A percentile compares a stretch with the other conserved stretches of the same genome.
Conservation (phyloP, 768 basidiomycete species). For the Psilocybe tampanensis region DNA sequence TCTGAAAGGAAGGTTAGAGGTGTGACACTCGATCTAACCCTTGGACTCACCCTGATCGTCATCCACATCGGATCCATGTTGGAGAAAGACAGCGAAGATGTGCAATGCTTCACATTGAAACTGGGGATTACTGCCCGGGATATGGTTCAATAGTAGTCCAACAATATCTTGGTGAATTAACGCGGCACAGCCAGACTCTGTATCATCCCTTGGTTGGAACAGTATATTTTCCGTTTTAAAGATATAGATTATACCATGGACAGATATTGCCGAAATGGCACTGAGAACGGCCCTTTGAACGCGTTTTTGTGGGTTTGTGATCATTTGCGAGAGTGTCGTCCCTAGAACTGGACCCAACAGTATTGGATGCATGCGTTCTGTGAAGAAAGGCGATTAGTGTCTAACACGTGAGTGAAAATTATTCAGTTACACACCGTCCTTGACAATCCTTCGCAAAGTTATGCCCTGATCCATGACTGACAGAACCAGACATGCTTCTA, state of each 20-base stretch:
- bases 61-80: not conserved
- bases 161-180: conserved; percentile 12
- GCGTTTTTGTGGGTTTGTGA: conserved; percentile 10
- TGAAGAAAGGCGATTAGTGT: not conserved
- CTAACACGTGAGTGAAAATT: not conserved
- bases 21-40: not conserved
- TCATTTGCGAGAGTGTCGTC: conserved; percentile 8
- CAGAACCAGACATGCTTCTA: conserved; percentile 9
- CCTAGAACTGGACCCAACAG: conserved; percentile 8
- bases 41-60: not conserved
- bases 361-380: conserved; percentile 9
- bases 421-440: not conserved
- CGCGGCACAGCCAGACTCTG: conserved; percentile 5
- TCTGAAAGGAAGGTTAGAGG: not conserved
- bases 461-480: conserved; percentile 12
- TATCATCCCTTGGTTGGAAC: too few species aligned
- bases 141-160: conserved; percentile 8
- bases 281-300: conserved; percentile 12
- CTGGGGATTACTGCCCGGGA: conserved; percentile 11
- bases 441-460: not conserved
- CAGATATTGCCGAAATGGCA: conserved; percentile 3
- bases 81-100: conserved; percentile 5
- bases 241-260: not conserved
- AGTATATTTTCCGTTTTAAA: not conserved
- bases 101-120: conserved; percentile 12